A percentile compares a stretch with the other conserved stretches of the same genome.
These are phyloP conservation scores for Acanthamoeba triangularis DNA, from an alignment of 208 protist genomes.

Conservation along the genomic window DNA sequence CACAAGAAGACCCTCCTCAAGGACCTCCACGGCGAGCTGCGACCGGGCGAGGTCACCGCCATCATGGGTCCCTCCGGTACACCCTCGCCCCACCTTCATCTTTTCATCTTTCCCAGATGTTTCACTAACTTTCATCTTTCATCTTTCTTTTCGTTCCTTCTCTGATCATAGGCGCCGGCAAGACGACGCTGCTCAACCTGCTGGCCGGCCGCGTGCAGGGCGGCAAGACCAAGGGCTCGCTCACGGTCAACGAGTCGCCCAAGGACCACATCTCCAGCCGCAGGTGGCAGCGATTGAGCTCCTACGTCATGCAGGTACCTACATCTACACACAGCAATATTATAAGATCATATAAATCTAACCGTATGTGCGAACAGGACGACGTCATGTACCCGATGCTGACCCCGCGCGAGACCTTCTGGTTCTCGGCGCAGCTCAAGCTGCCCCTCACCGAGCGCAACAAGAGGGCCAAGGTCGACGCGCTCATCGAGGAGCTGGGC, in stretches of 20 bases:
- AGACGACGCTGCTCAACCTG: constrained; percentile 73
- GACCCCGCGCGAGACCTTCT: constrained; percentile 55
- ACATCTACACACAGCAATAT: no score
- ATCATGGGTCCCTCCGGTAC: constrained; percentile 77
- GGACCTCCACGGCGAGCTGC: constrained; percentile 66
- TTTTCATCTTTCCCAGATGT: background rate
- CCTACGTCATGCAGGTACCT: constrained; percentile 71
- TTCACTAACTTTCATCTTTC: no score
- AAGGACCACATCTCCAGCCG: constrained; percentile 1
- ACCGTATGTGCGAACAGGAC: background rate
- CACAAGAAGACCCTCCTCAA: constrained; percentile 70
- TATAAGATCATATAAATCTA: no score
- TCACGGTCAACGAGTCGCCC: constrained; percentile 53
- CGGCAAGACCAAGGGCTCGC: constrained; percentile 59
- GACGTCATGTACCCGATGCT: constrained; percentile 62
- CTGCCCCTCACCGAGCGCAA: constrained; percentile 19
- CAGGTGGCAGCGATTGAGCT: constrained; percentile 43
- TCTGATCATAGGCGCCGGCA: constrained; percentile 11
- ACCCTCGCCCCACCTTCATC: background rate
- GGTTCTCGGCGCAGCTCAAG: constrained; percentile 68
- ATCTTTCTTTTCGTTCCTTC: background rate
- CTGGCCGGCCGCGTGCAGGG: constrained; percentile 60
- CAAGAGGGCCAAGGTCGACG: constrained; percentile 47
- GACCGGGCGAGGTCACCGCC: constrained; percentile 68
- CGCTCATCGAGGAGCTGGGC: constrained; percentile 63